Evolutionary conservation across 345 rosid species (phyloP).

Genomic region (Brassica rapa): DNA sequence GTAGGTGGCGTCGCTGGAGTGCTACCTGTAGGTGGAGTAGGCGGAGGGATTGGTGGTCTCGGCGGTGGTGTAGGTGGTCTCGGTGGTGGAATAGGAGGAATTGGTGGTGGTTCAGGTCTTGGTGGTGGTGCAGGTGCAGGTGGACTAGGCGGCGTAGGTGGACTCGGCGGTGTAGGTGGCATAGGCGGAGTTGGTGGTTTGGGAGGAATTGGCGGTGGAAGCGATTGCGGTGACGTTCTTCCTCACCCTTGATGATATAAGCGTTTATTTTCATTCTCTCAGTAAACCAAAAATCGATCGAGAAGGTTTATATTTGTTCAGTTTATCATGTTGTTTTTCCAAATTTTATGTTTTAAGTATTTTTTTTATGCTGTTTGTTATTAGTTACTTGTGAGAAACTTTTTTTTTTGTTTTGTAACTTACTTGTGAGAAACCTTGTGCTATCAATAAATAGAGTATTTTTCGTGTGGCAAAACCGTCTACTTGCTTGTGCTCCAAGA

Average conservation of each 20-base stretch:
- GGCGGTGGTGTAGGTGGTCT: conserved; percentile 39
- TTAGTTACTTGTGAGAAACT: neutral
- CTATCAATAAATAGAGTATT: conserved; percentile 25
- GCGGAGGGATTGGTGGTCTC: conserved; percentile 40
- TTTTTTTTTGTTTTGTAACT: neutral
- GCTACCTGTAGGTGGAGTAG: conserved; percentile 35
- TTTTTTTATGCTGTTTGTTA: conserved; percentile 1
- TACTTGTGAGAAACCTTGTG: conserved; percentile 18
- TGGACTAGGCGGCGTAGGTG: conserved; percentile 41
- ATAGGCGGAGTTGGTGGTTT: conserved; percentile 43
- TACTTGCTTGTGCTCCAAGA: conserved; percentile 29
- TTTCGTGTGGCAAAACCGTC: neutral
- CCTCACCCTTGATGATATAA: conserved; percentile 27
- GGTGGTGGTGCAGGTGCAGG: conserved; percentile 44
- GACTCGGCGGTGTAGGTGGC: conserved; percentile 45
- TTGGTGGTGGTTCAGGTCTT: conserved; percentile 43
- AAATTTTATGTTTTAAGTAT: neutral
- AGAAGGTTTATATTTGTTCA: neutral
- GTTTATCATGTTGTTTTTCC: neutral
- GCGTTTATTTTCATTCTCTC: neutral
- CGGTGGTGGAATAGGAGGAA: conserved; percentile 48
- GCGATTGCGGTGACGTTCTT: conserved; percentile 41
- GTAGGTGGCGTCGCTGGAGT: conserved; percentile 17
- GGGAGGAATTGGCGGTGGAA: conserved; percentile 41
- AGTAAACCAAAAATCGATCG: neutral